These are phyloP conservation scores for Hymenochaete sp. DNA, from an alignment of 1,284 basidiomycete genomes.

Conservation along the genomic window DNA sequence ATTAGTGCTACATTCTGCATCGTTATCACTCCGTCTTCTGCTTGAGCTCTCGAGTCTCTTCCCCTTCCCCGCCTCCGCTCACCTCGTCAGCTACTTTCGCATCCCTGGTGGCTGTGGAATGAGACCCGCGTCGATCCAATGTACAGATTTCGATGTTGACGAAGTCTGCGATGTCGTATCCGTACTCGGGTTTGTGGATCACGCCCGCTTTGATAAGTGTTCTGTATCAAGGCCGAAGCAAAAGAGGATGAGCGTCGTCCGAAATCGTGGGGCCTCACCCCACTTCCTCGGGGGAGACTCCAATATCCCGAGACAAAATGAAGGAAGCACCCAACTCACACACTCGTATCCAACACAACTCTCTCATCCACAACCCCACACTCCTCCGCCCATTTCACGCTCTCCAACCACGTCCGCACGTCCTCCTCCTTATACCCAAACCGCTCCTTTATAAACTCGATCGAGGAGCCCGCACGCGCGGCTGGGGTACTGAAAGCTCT, in stretches of 20 bases:
- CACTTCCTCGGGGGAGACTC: not conserved
- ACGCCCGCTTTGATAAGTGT: conserved; percentile 72
- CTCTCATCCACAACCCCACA: conserved; percentile 53
- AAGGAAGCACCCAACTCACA: conserved; percentile 33
- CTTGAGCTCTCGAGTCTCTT: too few relatives aligned
- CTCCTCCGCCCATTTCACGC: conserved; percentile 66
- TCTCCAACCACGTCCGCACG: conserved; percentile 74
- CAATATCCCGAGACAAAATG: not conserved
- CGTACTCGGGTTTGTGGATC: conserved; percentile 47
- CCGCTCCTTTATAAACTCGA: conserved; percentile 67
- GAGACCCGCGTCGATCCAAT: too few relatives aligned
- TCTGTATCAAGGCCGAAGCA: conserved; percentile 37
- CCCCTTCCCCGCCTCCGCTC: too few relatives aligned
- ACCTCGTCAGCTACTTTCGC: too few relatives aligned
- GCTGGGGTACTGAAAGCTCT: conserved; percentile 58
- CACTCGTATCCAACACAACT: conserved; percentile 63
- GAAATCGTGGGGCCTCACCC: not conserved
- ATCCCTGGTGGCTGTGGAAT: too few relatives aligned
- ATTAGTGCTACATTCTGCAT: not conserved
- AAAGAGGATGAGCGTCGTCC: conserved; percentile 10
- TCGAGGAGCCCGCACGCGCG: conserved; percentile 50
- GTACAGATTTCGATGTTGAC: conserved; percentile 48
- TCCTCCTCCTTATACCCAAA: conserved; percentile 81
- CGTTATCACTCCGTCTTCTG: not conserved
- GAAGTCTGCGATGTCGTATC: conserved; percentile 53